Conservation (phyloP, 805 yeast species). For the Nakazawaea populi region DNA sequence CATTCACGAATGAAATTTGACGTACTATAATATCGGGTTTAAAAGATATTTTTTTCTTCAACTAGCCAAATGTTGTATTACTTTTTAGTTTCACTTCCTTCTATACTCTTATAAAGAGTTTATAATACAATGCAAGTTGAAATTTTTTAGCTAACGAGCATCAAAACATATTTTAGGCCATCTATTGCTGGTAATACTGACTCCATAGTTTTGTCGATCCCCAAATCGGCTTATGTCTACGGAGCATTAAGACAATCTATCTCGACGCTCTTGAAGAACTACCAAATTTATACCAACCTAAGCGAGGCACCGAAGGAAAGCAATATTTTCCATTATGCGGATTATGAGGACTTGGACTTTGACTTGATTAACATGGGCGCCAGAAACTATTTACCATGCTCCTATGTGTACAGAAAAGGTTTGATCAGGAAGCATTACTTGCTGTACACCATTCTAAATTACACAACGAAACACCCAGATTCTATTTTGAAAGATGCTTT, state of each 20-base stretch:
- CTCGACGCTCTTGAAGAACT: slow-evolving; percentile 11
- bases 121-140: neutral
- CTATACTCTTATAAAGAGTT: too few relatives aligned
- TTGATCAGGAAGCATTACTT: slow-evolving; percentile 86
- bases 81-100: too few relatives aligned
- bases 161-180: neutral
- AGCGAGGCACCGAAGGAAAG: slow-evolving; percentile 10
- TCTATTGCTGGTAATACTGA: neutral
- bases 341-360: slow-evolving; percentile 82
- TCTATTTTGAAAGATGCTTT: slow-evolving; percentile 55
- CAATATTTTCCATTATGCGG: slow-evolving; percentile 72
- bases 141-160: neutral
- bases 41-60: too few relatives aligned
- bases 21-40: too few relatives aligned
- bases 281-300: slow-evolving; percentile 10
- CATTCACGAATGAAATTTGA: neutral
- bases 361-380: slow-evolving; percentile 47
- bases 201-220: slow-evolving; percentile 29
- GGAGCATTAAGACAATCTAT: slow-evolving; percentile 36
- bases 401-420: slow-evolving; percentile 86
- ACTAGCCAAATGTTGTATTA: too few relatives aligned
- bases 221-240: slow-evolving; percentile 32
- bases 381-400: slow-evolving; percentile 55
- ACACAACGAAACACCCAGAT: slow-evolving; percentile 65
- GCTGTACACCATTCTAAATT: slow-evolving; percentile 77